These are phyloP conservation scores for Fusarium brachygibbosum DNA, from an alignment of 2,329 filamentous ascomycete species.

Conservation along the genomic window DNA sequence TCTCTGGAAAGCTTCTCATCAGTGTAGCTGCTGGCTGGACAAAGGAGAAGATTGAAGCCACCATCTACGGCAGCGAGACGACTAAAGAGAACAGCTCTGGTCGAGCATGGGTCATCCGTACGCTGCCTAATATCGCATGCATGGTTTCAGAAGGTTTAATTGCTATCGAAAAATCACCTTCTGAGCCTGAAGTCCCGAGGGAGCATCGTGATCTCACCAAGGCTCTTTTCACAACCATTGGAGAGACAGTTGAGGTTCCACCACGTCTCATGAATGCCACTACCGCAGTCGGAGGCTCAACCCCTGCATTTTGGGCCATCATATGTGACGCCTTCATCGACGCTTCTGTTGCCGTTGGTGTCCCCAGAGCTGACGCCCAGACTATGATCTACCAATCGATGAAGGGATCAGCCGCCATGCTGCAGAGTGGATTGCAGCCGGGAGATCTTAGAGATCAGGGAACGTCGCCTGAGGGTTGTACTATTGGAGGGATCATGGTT, in stretches of 20 bases:
- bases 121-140: slow-evolving; percentile 55
- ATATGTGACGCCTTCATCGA: slow-evolving; percentile 71
- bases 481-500: slow-evolving; percentile 70
- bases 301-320: slow-evolving; percentile 71
- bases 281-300: slow-evolving; percentile 72
- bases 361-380: slow-evolving; percentile 68
- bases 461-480: slow-evolving; percentile 71
- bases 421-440: slow-evolving; percentile 67
- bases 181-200: slow-evolving; percentile 35
- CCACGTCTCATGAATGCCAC: slow-evolving; percentile 67
- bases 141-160: slow-evolving; percentile 53
- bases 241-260: slow-evolving; percentile 64
- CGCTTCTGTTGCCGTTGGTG: slow-evolving; percentile 70
- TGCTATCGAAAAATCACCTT: slow-evolving; percentile 49
- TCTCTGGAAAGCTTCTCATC: slow-evolving; percentile 62
- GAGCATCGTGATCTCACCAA: slow-evolving; percentile 46
- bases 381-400: slow-evolving; percentile 72
- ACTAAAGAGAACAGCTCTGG: slow-evolving; percentile 23
- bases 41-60: slow-evolving; percentile 54
- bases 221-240: slow-evolving; percentile 69
- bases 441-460: slow-evolving; percentile 71
- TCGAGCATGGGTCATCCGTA: slow-evolving; percentile 49
- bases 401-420: slow-evolving; percentile 67
- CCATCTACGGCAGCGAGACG: slow-evolving; percentile 51
- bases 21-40: slow-evolving; percentile 66